phyloP scores from a whole-genome alignment of 352 stramenopile species.

The Elongisporangium undulatum region DNA sequence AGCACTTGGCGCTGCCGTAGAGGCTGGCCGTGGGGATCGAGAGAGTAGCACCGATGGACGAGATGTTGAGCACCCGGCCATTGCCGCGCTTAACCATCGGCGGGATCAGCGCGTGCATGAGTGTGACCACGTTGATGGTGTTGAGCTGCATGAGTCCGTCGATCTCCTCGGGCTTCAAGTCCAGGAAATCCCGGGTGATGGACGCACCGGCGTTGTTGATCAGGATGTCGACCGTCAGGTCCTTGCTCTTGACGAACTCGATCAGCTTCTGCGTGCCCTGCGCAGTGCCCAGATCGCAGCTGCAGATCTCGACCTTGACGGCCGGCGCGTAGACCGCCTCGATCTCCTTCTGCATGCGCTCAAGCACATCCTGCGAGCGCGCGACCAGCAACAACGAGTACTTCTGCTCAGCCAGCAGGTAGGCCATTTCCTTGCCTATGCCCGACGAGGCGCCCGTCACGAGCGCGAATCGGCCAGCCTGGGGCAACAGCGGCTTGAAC shows the following conservation, averaged over 20 bases:
- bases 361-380: slow-evolving; percentile 48
- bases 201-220: slow-evolving; percentile 75
- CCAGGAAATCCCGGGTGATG: slow-evolving; percentile 35
- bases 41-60: slow-evolving; percentile 43
- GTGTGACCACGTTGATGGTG: slow-evolving; percentile 48
- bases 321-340: slow-evolving; percentile 57
- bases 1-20: slow-evolving; percentile 80
- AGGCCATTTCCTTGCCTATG: slow-evolving; percentile 76
- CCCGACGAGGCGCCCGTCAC: slow-evolving; percentile 74
- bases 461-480: slow-evolving; percentile 54
- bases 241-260: slow-evolving; percentile 45
- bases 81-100: slow-evolving; percentile 66
- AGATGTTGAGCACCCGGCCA: slow-evolving; percentile 82
- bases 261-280: slow-evolving; percentile 54
- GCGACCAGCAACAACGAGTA: slow-evolving; percentile 74
- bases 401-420: slow-evolving; percentile 71
- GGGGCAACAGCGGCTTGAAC: slow-evolving; percentile 42
- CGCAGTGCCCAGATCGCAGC: slow-evolving; percentile 46
- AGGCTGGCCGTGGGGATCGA: slow-evolving; percentile 59
- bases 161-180: slow-evolving; percentile 33
- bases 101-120: slow-evolving; percentile 62
- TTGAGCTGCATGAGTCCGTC: slow-evolving; percentile 69
- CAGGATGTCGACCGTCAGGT: slow-evolving; percentile 77
- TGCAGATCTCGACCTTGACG: slow-evolving; percentile 51
- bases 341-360: slow-evolving; percentile 71